Conservation (phyloP, 2,329 filamentous ascomycete genomes). For the Coniochaeta prunicola region DNA sequence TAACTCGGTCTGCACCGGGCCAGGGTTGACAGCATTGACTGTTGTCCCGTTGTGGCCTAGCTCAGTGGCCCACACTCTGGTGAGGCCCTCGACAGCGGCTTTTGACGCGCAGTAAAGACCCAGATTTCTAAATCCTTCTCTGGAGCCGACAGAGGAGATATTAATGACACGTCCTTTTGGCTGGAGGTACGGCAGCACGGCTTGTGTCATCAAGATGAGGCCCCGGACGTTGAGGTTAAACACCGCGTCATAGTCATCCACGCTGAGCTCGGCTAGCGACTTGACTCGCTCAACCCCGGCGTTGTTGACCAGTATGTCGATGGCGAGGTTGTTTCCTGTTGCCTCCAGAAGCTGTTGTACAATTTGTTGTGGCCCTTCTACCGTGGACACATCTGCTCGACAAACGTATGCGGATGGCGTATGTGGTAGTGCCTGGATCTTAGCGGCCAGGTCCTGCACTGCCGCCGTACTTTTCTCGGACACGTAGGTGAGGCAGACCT, state of each 20-base stretch:
- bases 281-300: slow-evolving; percentile 24
- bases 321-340: slow-evolving; percentile 8
- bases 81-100: slow-evolving; percentile 53
- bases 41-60: slow-evolving; percentile 49
- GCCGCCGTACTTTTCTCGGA: slow-evolving; percentile 41
- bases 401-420: slow-evolving; percentile 10
- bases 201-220: slow-evolving; percentile 44
- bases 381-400: slow-evolving; percentile 15
- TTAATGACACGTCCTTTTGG: slow-evolving; percentile 47
- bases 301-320: slow-evolving; percentile 30
- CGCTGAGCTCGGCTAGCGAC: slow-evolving; percentile 30
- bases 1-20: slow-evolving; percentile 52
- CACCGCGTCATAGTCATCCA: slow-evolving; percentile 43
- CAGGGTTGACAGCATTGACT: slow-evolving; percentile 53
- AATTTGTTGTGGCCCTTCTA: slow-evolving; percentile 13
- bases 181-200: slow-evolving; percentile 42
- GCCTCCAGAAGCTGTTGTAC: slow-evolving; percentile 10
- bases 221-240: slow-evolving; percentile 52
- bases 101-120: slow-evolving; percentile 50
- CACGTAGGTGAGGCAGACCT: slow-evolving; percentile 52
- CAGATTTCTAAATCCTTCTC: slow-evolving; percentile 35
- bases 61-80: slow-evolving; percentile 51
- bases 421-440: slow-evolving; percentile 44
- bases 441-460: slow-evolving; percentile 34
- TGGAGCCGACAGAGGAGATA: slow-evolving; percentile 46